Percentiles rank a stretch among this genome's conserved stretches.
phyloP scores from a whole-genome alignment of 805 yeast species.

The Kuraishia borneana region DNA sequence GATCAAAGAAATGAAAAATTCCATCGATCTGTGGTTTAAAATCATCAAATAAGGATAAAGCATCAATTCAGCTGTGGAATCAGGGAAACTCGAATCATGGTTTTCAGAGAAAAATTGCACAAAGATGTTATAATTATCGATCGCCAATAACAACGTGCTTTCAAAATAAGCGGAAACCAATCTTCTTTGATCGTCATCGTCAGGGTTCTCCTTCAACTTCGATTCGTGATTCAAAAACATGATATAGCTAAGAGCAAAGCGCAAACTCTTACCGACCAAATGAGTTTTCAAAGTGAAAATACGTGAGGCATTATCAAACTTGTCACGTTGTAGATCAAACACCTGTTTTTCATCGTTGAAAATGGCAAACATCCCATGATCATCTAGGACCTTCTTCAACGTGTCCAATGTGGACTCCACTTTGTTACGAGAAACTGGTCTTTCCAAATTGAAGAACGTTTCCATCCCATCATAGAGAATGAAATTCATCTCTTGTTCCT shows the following conservation, averaged over 20 bases:
- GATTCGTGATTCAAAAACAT: constrained; percentile 25
- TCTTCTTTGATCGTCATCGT: constrained; percentile 14
- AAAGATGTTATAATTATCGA: constrained; percentile 25
- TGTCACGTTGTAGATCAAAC: background rate
- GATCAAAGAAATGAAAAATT: constrained; percentile 45
- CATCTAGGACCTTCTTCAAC: constrained; percentile 7
- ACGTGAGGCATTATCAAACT: constrained; percentile 6
- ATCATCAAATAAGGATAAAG: constrained; percentile 38
- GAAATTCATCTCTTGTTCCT: constrained; percentile 33
- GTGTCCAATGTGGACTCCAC: constrained; percentile 17
- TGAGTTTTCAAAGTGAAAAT: constrained; percentile 20
- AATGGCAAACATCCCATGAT: background rate
- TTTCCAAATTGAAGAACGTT: constrained; percentile 19
- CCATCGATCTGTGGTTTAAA: constrained; percentile 44
- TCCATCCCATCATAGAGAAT: constrained; percentile 29
- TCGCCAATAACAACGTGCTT: constrained; percentile 20
- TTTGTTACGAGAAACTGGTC: constrained; percentile 20
- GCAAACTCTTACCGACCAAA: constrained; percentile 30
- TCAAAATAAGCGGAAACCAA: constrained; percentile 23
- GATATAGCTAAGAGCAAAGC: constrained; percentile 39
- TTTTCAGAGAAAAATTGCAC: constrained; percentile 18
- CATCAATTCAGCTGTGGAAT: constrained; percentile 33
- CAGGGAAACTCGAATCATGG: constrained; percentile 14
- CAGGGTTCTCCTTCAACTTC: constrained; percentile 12
- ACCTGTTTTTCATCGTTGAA: background rate